These are phyloP conservation scores for Penicillium hordei DNA, from an alignment of 2,329 filamentous ascomycete genomes.

Conservation along the genomic window DNA sequence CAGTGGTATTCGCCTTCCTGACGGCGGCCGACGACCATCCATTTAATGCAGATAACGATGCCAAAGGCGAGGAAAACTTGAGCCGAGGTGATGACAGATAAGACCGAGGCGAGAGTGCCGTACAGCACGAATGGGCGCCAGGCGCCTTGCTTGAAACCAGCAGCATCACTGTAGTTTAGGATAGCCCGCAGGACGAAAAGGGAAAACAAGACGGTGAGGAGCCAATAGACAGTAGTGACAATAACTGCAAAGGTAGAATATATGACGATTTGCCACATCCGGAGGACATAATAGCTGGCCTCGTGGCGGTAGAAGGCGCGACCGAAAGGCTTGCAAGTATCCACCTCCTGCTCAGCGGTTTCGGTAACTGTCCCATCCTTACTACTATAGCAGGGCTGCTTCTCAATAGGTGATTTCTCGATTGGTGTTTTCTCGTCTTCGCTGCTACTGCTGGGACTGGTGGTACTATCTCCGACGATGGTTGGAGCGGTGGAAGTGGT, in stretches of 20 bases:
- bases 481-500: slow-evolving; percentile 17
- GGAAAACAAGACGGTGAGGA: slow-evolving; percentile 48
- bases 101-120: slow-evolving; percentile 14
- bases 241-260: slow-evolving; percentile 52
- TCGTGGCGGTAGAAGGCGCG: slow-evolving; percentile 56
- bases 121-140: slow-evolving; percentile 42
- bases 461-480: slow-evolving; percentile 12
- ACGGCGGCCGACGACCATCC: slow-evolving; percentile 53
- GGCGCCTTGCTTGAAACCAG: slow-evolving; percentile 30
- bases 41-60: slow-evolving; percentile 52
- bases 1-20: slow-evolving; percentile 57
- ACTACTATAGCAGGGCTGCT: neutral
- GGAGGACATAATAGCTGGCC: slow-evolving; percentile 53
- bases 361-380: neutral
- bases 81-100: slow-evolving; percentile 39
- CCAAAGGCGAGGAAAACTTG: slow-evolving; percentile 48
- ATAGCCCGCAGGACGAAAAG: slow-evolving; percentile 46
- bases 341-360: slow-evolving; percentile 18
- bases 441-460: slow-evolving; percentile 9
- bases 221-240: slow-evolving; percentile 52
- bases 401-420: slow-evolving; percentile 4
- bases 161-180: slow-evolving; percentile 24
- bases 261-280: slow-evolving; percentile 50
- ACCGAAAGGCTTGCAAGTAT: slow-evolving; percentile 51
- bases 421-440: slow-evolving; percentile 1